A percentile compares a stretch with the other conserved stretches of the same genome.
phyloP scores from a whole-genome alignment of 768 basidiomycete genomes.

The Trametes punicea region DNA sequence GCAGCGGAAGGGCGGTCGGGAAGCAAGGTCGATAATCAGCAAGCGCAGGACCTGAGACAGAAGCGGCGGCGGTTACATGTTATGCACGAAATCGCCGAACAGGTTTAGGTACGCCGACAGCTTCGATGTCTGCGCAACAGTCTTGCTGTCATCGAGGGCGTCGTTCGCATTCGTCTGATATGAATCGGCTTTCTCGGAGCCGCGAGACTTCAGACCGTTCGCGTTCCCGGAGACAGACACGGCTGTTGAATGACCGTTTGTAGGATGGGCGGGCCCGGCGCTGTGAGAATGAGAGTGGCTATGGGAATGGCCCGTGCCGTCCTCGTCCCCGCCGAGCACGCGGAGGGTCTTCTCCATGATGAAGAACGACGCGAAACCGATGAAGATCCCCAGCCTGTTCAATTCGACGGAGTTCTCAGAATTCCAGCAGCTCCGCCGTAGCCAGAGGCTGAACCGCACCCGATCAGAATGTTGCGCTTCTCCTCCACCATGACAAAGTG shows the following conservation, averaged over 20 bases:
- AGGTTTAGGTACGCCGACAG: constrained; percentile 90
- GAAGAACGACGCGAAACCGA: constrained; percentile 88
- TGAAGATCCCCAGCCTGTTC: constrained; percentile 70
- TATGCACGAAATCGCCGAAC: constrained; percentile 92
- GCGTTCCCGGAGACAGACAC: constrained; percentile 38
- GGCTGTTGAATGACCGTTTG: constrained; percentile 43
- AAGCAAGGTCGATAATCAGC: constrained; percentile 1
- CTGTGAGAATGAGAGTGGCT: constrained; percentile 61
- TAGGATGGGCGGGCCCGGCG: constrained; percentile 31
- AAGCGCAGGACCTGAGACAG: constrained; percentile 2
- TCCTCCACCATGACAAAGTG: constrained; percentile 85
- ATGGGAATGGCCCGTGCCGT: constrained; percentile 47
- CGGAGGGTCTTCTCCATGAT: constrained; percentile 90
- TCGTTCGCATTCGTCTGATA: constrained; percentile 8
- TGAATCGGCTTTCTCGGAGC: constrained; percentile 29
- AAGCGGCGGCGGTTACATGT: constrained; percentile 57
- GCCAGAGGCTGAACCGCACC: constrained; percentile 41
- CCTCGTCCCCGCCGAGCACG: constrained; percentile 64
- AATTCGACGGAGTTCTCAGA: not conserved
- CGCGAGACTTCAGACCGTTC: constrained; percentile 51
- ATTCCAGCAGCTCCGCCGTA: not conserved
- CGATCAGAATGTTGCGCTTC: constrained; percentile 86
- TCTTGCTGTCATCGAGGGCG: constrained; percentile 25
- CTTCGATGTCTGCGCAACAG: constrained; percentile 58
- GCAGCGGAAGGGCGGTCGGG: not conserved